These are phyloP conservation scores for Tarenaya hassleriana DNA, from an alignment of 345 rosid species.

Conservation along the genomic window DNA sequence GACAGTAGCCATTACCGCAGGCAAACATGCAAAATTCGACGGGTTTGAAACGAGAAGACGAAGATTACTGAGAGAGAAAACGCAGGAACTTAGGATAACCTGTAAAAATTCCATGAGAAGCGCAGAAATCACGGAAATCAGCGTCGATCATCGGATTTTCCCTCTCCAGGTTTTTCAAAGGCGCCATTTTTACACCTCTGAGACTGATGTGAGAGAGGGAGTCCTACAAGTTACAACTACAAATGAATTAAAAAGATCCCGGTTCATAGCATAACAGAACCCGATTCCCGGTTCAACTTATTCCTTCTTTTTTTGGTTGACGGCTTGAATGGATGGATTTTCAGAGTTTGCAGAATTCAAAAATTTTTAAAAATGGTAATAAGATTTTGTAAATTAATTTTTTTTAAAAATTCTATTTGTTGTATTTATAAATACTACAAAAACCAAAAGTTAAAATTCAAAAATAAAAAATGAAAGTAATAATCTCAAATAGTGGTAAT, in stretches of 20 bases:
- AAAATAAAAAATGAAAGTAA: too few relatives aligned
- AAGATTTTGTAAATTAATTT: too few relatives aligned
- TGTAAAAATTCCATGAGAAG: constrained; percentile 50
- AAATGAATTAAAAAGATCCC: background rate
- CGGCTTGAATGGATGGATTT: too few relatives aligned
- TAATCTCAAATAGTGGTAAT: too few relatives aligned
- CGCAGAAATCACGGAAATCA: constrained; percentile 51
- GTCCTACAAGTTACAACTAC: too few relatives aligned
- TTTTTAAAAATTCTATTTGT: too few relatives aligned
- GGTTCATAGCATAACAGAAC: background rate
- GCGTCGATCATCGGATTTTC: constrained; percentile 45
- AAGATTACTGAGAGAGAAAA: background rate
- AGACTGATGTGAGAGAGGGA: background rate
- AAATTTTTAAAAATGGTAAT: too few relatives aligned
- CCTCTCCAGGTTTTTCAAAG: constrained; percentile 43
- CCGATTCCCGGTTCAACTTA: background rate
- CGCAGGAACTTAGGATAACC: constrained; percentile 26
- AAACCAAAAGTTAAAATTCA: too few relatives aligned
- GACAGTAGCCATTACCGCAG: background rate
- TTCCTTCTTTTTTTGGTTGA: too few relatives aligned
- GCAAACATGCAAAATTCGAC: background rate
- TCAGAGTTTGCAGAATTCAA: too few relatives aligned
- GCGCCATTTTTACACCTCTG: constrained; percentile 40
- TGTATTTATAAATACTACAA: too few relatives aligned
- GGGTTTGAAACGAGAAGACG: background rate